Percentiles rank a stretch among this genome's conserved stretches.
Evolutionary conservation across 768 basidiomycete genomes (phyloP).

Genomic region (Kondoa subrosea): DNA sequence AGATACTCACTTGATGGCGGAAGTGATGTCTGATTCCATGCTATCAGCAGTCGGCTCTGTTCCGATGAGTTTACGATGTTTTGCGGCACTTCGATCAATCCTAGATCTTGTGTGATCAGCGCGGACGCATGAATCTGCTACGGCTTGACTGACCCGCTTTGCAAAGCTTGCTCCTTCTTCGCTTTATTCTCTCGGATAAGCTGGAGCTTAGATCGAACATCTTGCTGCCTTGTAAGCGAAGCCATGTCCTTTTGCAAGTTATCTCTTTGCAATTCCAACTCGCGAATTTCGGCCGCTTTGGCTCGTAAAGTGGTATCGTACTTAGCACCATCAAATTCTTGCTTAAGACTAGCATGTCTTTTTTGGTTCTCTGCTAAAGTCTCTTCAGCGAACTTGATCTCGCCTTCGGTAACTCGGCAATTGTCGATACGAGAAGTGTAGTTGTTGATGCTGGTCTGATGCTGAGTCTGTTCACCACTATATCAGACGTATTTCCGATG

Average conservation of each 20-base stretch:
- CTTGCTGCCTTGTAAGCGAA: constrained; percentile 57
- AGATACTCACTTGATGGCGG: constrained; percentile 41
- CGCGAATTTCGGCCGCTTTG: constrained; percentile 35
- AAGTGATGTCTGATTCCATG: constrained; percentile 59
- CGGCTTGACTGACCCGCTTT: constrained; percentile 43
- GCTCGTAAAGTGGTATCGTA: constrained; percentile 28
- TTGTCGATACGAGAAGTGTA: constrained; percentile 31
- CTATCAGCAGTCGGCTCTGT: constrained; percentile 44
- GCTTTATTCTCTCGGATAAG: constrained; percentile 53
- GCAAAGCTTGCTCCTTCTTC: constrained; percentile 47
- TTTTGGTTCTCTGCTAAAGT: constrained; percentile 21
- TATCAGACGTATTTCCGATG: too few relatives aligned
- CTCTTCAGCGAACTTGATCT: constrained; percentile 36
- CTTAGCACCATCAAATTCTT: constrained; percentile 28
- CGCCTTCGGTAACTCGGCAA: constrained; percentile 30
- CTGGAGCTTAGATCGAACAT: constrained; percentile 59
- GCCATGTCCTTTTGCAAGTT: constrained; percentile 53
- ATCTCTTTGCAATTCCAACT: constrained; percentile 54
- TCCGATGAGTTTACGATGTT: constrained; percentile 52
- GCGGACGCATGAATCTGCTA: constrained; percentile 9
- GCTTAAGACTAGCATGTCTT: constrained; percentile 23
- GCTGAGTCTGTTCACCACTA: constrained; percentile 27
- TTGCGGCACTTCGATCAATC: constrained; percentile 44
- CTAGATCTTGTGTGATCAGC: constrained; percentile 37
- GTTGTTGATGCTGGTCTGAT: constrained; percentile 29